These are phyloP conservation scores for Margaritispora aquatica DNA, from an alignment of 495 filamentous ascomycete species.

Conservation along the genomic window DNA sequence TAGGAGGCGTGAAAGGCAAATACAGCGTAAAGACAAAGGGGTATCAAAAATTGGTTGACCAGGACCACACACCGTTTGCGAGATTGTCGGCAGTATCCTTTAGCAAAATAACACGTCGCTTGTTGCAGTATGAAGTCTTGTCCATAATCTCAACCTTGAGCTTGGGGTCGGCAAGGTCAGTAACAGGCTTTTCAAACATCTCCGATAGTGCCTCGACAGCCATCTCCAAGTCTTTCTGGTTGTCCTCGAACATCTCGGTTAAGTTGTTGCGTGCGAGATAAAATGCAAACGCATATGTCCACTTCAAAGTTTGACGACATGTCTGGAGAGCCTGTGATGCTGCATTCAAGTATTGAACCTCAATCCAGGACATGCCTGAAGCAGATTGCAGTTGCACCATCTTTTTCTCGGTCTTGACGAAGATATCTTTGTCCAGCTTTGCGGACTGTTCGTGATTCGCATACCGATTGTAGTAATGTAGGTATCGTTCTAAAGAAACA, in stretches of 20 bases:
- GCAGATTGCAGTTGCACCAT: slow-evolving; percentile 91
- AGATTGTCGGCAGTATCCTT: slow-evolving; percentile 89
- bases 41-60: slow-evolving; percentile 24
- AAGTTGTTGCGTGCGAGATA: slow-evolving; percentile 93
- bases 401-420: slow-evolving; percentile 95
- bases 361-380: slow-evolving; percentile 97
- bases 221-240: slow-evolving; percentile 96
- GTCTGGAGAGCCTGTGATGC: slow-evolving; percentile 92
- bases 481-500: slow-evolving; percentile 83
- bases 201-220: slow-evolving; percentile 91
- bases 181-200: slow-evolving; percentile 94
- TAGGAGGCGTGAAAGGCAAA: neutral
- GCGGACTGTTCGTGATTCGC: slow-evolving; percentile 98
- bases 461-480: slow-evolving; percentile 98
- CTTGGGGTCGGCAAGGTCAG: slow-evolving; percentile 63
- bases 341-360: slow-evolving; percentile 91
- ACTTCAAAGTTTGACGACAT: slow-evolving; percentile 94
- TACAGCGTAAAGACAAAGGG: slow-evolving; percentile 19
- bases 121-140: slow-evolving; percentile 94
- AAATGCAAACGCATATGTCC: slow-evolving; percentile 98
- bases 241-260: slow-evolving; percentile 97
- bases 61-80: slow-evolving; percentile 63
- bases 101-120: slow-evolving; percentile 80
- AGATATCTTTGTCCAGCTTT: slow-evolving; percentile 93
- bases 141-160: slow-evolving; percentile 97